A percentile compares a stretch with the other conserved stretches of the same genome.
Conservation (phyloP, 306 rosid genomes). For the Quercus cerris region DNA sequence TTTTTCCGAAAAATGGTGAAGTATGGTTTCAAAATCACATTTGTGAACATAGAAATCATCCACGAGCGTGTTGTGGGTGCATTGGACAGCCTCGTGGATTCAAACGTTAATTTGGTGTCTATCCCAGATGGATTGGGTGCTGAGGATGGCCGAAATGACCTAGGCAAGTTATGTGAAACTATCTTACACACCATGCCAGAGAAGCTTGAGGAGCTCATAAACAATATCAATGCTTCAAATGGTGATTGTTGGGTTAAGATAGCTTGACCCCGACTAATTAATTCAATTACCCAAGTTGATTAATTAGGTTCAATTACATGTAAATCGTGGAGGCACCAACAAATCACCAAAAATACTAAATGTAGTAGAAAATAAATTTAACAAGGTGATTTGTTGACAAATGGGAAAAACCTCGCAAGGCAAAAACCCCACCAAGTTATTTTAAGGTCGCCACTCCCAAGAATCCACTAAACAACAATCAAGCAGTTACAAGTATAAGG, state of each 20-base stretch:
- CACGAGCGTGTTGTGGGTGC: conserved; percentile 23
- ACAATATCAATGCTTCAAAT: conserved; percentile 17
- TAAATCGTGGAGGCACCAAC: no score
- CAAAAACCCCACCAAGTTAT: no score
- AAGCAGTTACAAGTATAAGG: no score
- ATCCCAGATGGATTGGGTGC: conserved; percentile 32
- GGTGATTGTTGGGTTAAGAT: background rate
- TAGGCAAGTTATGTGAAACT: background rate
- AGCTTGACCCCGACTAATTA: no score
- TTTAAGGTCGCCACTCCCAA: no score
- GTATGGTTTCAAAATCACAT: conserved; percentile 46
- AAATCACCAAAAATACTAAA: no score
- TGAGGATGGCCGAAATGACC: conserved; percentile 32
- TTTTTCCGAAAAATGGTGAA: conserved; percentile 19
- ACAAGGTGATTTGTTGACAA: no score
- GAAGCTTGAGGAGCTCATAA: conserved; percentile 41
- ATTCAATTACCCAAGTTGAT: no score
- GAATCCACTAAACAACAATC: no score
- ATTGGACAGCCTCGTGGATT: background rate
- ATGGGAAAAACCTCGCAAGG: no score
- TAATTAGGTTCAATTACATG: no score
- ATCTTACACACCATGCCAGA: conserved; percentile 23
- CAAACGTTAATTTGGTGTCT: conserved; percentile 8
- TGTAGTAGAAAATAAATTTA: no score
- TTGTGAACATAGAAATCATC: conserved; percentile 29